Evolutionary conservation across 2,329 filamentous ascomycete species (phyloP), one percentile per base, ranked within the genome.

Genomic region (Hirsutella minnesotensis): DNA sequence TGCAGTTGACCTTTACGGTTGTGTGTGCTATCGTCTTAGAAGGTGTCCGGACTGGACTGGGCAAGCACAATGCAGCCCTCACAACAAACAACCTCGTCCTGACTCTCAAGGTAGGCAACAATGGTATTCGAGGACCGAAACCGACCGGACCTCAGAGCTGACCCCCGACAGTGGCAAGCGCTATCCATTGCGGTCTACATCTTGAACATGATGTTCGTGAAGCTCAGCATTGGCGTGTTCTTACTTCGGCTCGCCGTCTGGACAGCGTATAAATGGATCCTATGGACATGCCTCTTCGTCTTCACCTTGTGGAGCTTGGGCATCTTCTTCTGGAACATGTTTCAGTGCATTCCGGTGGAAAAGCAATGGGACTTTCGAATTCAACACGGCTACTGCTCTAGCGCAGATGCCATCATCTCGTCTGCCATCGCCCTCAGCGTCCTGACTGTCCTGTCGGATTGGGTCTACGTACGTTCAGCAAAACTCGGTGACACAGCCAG

Each of bases 361-460:
- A 69, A 67, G 18, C 70, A 73, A 44, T 77, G 72, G 73, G 70
- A 73, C 46, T 70, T 68, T 47, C 66, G 66, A 16, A 67, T 77
- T 13, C 53, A 59, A 0, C 49, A 51, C 8, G 60, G 65, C 3
- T 55, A 53, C 19, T 75, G 72, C 46, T 69, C 69, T n/a, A 57
- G 58, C 9, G 54, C 61, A 7, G 54, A 64, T 19, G 59, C 67
- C 42, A 58, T 75, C 33, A 63, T 74, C 33, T 59, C 60, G 21
- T 70, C 68, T 2, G 70, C 70, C 4, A 74, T 73, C 49, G 63
- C 70, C 22, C 60, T 75, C 40, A 73, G 68, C 47, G 67, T 67
- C 43, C 66, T 75, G 66, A 72, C 61, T 12, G 66, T 75, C 30
- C 41, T 72, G 15, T 72, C 68, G n/a, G 72, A 75, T 52, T 75